A percentile compares a stretch with the other conserved stretches of the same genome.
phyloP scores from a whole-genome alignment of 2,329 filamentous ascomycete species.

The Pyricularia sp. region DNA sequence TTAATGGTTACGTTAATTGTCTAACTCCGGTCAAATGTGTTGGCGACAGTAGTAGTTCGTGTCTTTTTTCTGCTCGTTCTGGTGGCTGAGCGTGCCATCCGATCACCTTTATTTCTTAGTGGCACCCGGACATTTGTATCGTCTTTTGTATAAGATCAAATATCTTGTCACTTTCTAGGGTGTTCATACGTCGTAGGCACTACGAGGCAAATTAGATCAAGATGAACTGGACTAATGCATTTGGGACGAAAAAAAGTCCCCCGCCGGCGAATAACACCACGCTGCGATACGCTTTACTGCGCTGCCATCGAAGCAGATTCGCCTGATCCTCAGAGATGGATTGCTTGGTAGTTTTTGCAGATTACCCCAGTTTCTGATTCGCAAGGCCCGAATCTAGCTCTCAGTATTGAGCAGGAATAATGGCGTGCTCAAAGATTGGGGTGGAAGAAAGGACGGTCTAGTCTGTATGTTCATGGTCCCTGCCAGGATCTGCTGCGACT shows the following conservation, averaged over 20 bases:
- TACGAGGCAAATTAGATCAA: neutral
- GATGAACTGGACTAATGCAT: neutral
- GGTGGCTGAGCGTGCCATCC: neutral
- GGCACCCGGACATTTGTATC: neutral
- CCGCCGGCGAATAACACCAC: too few species aligned
- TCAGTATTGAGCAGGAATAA: neutral
- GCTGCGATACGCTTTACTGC: too few species aligned
- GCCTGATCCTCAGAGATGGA: neutral
- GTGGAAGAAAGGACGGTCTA: neutral
- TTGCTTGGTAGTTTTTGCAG: neutral
- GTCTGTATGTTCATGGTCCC: neutral
- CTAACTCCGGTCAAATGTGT: neutral
- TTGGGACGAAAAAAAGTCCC: neutral
- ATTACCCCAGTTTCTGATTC: neutral
- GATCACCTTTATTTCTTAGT: neutral
- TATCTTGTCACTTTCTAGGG: neutral
- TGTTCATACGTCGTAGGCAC: too few species aligned
- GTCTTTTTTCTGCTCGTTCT: neutral
- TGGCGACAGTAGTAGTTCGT: neutral
- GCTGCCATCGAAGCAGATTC: neutral
- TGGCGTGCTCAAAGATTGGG: neutral
- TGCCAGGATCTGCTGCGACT: neutral
- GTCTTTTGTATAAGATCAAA: neutral
- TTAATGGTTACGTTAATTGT: neutral
- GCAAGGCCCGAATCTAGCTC: too few species aligned